Evolutionary conservation across 768 basidiomycete species (phyloP).

Genomic region (Kwoniella europaea): DNA sequence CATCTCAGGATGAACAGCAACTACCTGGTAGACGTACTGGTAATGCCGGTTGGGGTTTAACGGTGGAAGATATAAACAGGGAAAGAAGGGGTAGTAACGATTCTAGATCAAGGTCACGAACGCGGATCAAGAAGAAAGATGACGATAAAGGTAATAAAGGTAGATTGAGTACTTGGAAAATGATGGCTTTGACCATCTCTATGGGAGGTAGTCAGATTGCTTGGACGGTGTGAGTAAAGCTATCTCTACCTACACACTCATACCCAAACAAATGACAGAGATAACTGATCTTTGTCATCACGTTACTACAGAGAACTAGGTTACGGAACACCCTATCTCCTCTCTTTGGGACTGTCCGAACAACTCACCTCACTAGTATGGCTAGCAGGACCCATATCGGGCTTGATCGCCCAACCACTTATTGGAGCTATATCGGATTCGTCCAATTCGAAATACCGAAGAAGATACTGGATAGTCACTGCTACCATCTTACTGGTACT

Average conservation of each 20-base stretch:
- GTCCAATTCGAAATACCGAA: slow-evolving; percentile 80
- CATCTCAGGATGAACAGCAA: slow-evolving; percentile 3
- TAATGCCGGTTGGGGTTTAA: slow-evolving; percentile 24
- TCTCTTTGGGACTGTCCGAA: slow-evolving; percentile 79
- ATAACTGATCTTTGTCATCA: not conserved
- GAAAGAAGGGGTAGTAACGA: slow-evolving; percentile 26
- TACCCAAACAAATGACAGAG: no score
- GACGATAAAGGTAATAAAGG: slow-evolving; percentile 36
- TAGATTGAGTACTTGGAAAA: slow-evolving; percentile 48
- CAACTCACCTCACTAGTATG: slow-evolving; percentile 92
- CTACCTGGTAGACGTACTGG: slow-evolving; percentile 11
- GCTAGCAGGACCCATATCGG: slow-evolving; percentile 85
- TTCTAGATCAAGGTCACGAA: slow-evolving; percentile 27
- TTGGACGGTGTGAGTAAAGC: slow-evolving; percentile 37
- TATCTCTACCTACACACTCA: no score
- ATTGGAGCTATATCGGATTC: slow-evolving; percentile 97
- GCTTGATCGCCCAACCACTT: slow-evolving; percentile 92
- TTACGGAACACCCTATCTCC: slow-evolving; percentile 92
- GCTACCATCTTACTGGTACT: slow-evolving; percentile 80
- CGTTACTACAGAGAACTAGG: slow-evolving; percentile 61
- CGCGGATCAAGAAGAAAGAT: slow-evolving; percentile 23
- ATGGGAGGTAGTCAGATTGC: slow-evolving; percentile 75
- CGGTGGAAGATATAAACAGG: slow-evolving; percentile 19
- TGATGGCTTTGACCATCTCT: slow-evolving; percentile 66
- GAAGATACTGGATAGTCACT: slow-evolving; percentile 90